Evolutionary conservation across 2,329 filamentous ascomycete species (phyloP).

Genomic region (Eurotiales sp.): DNA sequence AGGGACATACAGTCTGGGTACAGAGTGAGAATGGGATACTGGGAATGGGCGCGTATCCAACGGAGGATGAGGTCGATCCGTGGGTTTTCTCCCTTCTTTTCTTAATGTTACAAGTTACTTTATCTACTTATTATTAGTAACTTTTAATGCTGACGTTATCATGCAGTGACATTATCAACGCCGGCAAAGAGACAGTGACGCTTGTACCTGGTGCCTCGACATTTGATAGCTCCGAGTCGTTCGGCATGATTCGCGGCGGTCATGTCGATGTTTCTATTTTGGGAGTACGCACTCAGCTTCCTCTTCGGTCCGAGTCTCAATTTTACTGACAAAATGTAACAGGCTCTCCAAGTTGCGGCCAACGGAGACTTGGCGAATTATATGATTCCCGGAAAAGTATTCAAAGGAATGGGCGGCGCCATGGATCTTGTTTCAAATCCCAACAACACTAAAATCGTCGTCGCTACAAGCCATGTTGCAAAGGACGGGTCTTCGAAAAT

Average conservation of each 20-base stretch:
- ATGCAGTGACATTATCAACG: conserved; percentile 72
- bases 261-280: conserved; percentile 83
- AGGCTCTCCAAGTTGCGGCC: conserved; percentile 79
- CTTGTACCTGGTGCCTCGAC: conserved; percentile 72
- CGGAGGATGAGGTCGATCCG: conserved; percentile 72
- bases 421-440: conserved; percentile 72
- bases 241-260: conserved; percentile 86
- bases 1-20: conserved; percentile 73
- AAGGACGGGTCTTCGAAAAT: conserved; percentile 96
- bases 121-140: not conserved
- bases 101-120: too few relatives aligned
- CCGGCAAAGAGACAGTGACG: conserved; percentile 88
- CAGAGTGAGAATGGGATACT: conserved; percentile 80
- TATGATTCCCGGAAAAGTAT: conserved; percentile 25
- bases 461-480: conserved; percentile 93
- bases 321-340: not conserved
- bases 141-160: not conserved
- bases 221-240: conserved; percentile 85
- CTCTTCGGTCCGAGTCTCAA: not conserved
- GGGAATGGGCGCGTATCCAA: conserved; percentile 67
- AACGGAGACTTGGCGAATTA: conserved; percentile 78
- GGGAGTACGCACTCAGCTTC: conserved; percentile 59
- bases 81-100: not conserved
- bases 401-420: conserved; percentile 77
- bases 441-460: conserved; percentile 73